phyloP scores from a whole-genome alignment of 1,284 basidiomycete species.

The Violaceomyces palustris region DNA sequence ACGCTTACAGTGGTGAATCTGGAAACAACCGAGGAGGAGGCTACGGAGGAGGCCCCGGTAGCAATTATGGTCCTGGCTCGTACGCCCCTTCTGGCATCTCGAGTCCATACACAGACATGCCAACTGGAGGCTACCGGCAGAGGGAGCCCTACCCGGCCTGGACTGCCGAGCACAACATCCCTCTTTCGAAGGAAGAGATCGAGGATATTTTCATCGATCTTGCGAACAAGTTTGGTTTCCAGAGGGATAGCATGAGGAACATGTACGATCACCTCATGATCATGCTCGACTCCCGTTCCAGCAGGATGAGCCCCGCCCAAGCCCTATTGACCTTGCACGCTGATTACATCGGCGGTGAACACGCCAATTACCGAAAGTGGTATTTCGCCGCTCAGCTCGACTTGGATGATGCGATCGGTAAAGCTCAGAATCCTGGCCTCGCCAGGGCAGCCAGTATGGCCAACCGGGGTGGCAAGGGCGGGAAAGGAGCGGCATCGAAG shows the following conservation, averaged over 20 bases:
- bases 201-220: conserved; percentile 97
- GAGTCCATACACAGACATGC: conserved; percentile 30
- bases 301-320: conserved; percentile 90
- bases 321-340: conserved; percentile 87
- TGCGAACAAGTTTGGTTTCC: conserved; percentile 98
- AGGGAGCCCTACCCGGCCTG: conserved; percentile 84
- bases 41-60: conserved; percentile 32
- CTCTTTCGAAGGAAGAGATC: conserved; percentile 95
- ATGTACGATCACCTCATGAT: conserved; percentile 98
- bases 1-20: conserved; percentile 35
- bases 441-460: conserved; percentile 77
- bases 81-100: conserved; percentile 46
- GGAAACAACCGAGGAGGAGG: conserved; percentile 18
- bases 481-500: conserved; percentile 51
- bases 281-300: conserved; percentile 66
- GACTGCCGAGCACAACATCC: conserved; percentile 84
- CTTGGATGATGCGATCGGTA: conserved; percentile 93
- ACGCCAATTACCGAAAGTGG: conserved; percentile 62
- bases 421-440: conserved; percentile 83
- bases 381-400: conserved; percentile 99
- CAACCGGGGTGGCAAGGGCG: conserved; percentile 30
- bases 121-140: conserved; percentile 41
- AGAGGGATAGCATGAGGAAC: conserved; percentile 67
- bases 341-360: conserved; percentile 91
- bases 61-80: conserved; percentile 24